Evolutionary conservation across 2,329 filamentous ascomycete genomes (phyloP), one percentile per base, ranked within the genome.

Genomic region (Arachnopeziza araneosa): DNA sequence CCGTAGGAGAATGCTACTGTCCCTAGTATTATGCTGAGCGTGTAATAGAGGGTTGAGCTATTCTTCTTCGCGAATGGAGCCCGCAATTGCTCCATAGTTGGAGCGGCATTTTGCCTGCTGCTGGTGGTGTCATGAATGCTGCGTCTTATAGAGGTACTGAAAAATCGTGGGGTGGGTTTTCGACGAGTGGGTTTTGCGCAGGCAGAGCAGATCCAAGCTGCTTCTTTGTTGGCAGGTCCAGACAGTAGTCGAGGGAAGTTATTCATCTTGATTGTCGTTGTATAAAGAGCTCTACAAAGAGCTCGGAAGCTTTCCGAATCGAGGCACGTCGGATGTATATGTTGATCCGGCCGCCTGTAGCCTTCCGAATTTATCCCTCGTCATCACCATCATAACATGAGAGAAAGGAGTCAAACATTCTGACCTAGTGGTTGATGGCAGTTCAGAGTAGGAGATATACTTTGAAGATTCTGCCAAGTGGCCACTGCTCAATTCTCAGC

Each of bases 1-100:
- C 90, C 90, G 71, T 95, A 95, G 1, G 89, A 89, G 44, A 95
- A 77, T 2, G 89, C 89, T 22, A 92, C 87, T 5, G 90, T 93
- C 58, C 88, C 90, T 56, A 95, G 76, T 60, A 93, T 91, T 63
- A 91, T 79, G 72, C 88, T 91, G 64, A 93, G 75, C 17, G 86
- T 84, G 72, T 93, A 95, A 77, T 85, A 87, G 82, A 86, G 78
- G 9, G 83, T 86, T 9, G 88, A 88, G 63, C 79, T 77, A 68
- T 93, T 93, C 77, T 85, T 88, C 67, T 78, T 75, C 65, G 80
- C 83, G 67, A 90, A 91, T 22, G 85, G 80, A 55, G 80, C 82
- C 26, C 81, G 81, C 73, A 90, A 76, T 66, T 84, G 78, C 51
- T 86, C 84, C 84, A 91, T 89, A 50, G 77, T 79, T 1, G 83